Conservation (phyloP, 176 grass and related monocot species). For the Aechmea fasciata region DNA sequence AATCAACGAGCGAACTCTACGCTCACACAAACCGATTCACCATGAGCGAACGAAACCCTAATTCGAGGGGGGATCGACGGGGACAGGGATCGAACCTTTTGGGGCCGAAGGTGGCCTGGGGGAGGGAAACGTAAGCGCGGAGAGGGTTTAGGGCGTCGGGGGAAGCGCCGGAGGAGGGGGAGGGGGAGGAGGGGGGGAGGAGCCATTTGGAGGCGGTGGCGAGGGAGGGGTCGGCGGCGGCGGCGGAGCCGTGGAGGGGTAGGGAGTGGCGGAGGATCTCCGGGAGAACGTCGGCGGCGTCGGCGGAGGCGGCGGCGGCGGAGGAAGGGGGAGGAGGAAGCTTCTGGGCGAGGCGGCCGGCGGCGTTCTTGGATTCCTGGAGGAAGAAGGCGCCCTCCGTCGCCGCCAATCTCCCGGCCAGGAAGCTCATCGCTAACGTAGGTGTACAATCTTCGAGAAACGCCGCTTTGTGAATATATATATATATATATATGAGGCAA, state of each 20-base stretch:
- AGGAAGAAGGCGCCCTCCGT: constrained; percentile 80
- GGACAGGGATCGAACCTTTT: constrained; percentile 33
- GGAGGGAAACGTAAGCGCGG: constrained; percentile 59
- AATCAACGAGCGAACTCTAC: too few relatives aligned
- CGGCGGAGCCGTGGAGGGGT: constrained; percentile 16
- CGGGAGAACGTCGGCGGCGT: not conserved
- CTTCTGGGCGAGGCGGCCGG: constrained; percentile 35
- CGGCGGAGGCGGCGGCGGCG: not conserved
- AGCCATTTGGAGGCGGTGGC: constrained; percentile 17
- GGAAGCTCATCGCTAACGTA: constrained; percentile 60
- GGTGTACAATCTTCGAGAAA: too few relatives aligned
- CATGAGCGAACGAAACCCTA: not conserved
- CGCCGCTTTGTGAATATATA: too few relatives aligned
- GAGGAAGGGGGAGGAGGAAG: not conserved
- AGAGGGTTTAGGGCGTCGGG: constrained; percentile 58
- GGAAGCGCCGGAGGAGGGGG: not conserved
- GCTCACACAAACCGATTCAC: not conserved
- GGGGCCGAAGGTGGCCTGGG: constrained; percentile 82
- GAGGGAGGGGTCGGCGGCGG: constrained; percentile 8
- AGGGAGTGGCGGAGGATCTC: constrained; percentile 20
- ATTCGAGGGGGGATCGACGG: not conserved
- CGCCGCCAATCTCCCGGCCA: constrained; percentile 62
- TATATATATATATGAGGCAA: too few relatives aligned
- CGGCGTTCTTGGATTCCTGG: constrained; percentile 66
- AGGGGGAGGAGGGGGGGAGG: not conserved